phyloP scores from a whole-genome alignment of 208 protist genomes.

The Crithidia thermophila region DNA sequence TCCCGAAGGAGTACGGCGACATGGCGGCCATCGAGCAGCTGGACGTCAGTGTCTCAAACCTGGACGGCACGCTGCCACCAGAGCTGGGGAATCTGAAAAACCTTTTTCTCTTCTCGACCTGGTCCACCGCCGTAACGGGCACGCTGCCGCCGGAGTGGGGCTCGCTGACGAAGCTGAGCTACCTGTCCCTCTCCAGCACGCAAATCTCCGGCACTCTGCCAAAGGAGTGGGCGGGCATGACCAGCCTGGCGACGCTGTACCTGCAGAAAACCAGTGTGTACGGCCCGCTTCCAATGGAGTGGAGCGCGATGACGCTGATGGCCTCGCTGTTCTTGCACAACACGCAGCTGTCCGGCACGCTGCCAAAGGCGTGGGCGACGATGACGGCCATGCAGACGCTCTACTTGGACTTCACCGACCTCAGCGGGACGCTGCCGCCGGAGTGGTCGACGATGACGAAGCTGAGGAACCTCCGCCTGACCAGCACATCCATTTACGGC shows the following conservation, averaged over 20 bases:
- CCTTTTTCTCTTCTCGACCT: conserved; percentile 16
- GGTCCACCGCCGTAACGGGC: conserved; percentile 11
- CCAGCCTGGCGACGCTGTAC: conserved; percentile 3
- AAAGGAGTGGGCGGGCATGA: conserved; percentile 3
- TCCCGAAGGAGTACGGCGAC: conserved; percentile 4
- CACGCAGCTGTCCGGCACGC: background rate
- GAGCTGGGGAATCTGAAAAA: conserved; percentile 9
- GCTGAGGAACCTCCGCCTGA: background rate
- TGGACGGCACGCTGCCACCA: conserved; percentile 17
- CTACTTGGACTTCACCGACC: background rate
- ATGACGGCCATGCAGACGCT: background rate
- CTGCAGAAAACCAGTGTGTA: background rate
- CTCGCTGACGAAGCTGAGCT: conserved; percentile 7
- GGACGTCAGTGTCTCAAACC: background rate
- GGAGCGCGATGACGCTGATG: background rate
- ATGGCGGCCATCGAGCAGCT: background rate
- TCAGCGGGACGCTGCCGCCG: background rate
- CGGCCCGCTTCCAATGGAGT: background rate
- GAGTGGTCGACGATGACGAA: background rate
- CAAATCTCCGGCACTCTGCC: conserved; percentile 15
- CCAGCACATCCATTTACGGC: conserved; percentile 4
- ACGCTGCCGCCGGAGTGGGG: conserved; percentile 19
- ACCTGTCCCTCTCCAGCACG: conserved; percentile 15
- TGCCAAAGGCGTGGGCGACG: background rate
- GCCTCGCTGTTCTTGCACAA: background rate